Percentiles rank a stretch among this genome's conserved stretches.
Conservation (phyloP, 352 stramenopile genomes). For the Pythium phragmitis region DNA sequence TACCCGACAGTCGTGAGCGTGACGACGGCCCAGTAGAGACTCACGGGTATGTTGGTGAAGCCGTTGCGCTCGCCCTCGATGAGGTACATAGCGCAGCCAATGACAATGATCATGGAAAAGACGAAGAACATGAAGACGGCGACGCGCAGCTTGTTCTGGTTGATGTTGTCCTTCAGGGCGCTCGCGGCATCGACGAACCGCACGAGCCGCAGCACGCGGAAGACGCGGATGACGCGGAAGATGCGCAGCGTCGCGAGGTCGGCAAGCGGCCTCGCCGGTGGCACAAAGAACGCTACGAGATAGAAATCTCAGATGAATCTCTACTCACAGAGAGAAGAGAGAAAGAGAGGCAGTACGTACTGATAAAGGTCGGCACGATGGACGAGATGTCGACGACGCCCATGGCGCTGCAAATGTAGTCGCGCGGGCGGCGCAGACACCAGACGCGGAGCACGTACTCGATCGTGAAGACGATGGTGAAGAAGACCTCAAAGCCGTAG, state of each 20-base stretch:
- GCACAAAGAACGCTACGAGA: constrained; percentile 66
- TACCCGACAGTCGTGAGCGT: constrained; percentile 88
- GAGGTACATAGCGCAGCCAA: constrained; percentile 81
- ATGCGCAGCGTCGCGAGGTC: constrained; percentile 71
- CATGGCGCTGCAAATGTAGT: constrained; percentile 52
- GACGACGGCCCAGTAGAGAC: constrained; percentile 86
- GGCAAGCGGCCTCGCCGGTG: constrained; percentile 56
- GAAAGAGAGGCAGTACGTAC: constrained; percentile 21
- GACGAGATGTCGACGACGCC: constrained; percentile 78
- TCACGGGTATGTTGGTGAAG: constrained; percentile 86
- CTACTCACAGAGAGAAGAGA: background rate
- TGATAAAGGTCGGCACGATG: constrained; percentile 72
- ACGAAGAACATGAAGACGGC: constrained; percentile 70
- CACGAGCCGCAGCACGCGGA: constrained; percentile 67
- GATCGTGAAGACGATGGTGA: constrained; percentile 76
- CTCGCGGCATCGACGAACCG: constrained; percentile 73
- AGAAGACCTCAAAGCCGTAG: constrained; percentile 73
- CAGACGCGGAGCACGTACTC: constrained; percentile 69
- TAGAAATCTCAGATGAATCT: background rate
- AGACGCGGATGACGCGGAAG: constrained; percentile 80
- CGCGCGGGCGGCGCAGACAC: constrained; percentile 48
- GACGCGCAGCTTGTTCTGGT: constrained; percentile 75
- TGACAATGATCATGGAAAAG: constrained; percentile 77
- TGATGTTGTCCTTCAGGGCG: constrained; percentile 73
- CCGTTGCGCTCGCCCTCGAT: constrained; percentile 70